Conservation (phyloP, 495 filamentous ascomycete species). For the Penicillium salamii region DNA sequence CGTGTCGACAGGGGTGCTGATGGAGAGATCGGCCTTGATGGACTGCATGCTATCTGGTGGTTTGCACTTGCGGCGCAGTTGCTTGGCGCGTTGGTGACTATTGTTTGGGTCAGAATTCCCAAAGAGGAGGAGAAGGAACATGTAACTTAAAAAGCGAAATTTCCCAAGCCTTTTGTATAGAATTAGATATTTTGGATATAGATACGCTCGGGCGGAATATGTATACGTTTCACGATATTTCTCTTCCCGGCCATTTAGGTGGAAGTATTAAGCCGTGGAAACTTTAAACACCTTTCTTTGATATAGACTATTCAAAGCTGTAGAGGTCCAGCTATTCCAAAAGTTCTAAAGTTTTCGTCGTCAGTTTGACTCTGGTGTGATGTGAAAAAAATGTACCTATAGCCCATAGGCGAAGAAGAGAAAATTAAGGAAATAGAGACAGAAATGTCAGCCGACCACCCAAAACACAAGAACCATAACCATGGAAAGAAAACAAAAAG, state of each 20-base stretch:
- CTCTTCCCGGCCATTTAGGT: too few relatives aligned
- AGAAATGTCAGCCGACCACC: constrained; percentile 8
- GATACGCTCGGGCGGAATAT: too few relatives aligned
- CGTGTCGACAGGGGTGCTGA: constrained; percentile 30
- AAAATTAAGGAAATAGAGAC: not conserved
- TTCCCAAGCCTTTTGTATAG: not conserved
- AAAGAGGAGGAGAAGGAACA: constrained; percentile 52
- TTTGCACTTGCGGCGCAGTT: constrained; percentile 39
- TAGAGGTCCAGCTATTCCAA: too few relatives aligned
- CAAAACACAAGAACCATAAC: constrained; percentile 1
- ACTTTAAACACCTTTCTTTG: too few relatives aligned
- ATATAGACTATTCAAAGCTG: too few relatives aligned
- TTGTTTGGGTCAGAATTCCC: constrained; percentile 41
- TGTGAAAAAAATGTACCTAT: too few relatives aligned
- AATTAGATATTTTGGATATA: too few relatives aligned
- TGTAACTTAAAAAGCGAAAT: constrained; percentile 21
- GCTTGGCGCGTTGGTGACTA: constrained; percentile 36
- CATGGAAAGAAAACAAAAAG: not conserved
- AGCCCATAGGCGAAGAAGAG: too few relatives aligned
- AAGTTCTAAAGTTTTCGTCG: too few relatives aligned
- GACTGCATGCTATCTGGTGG: constrained; percentile 47
- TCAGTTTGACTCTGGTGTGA: too few relatives aligned
- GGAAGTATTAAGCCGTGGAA: too few relatives aligned
- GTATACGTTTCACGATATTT: not conserved
- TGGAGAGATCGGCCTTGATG: constrained; percentile 37